Conservation (phyloP, 768 basidiomycete species). For the Mycena rosella region DNA sequence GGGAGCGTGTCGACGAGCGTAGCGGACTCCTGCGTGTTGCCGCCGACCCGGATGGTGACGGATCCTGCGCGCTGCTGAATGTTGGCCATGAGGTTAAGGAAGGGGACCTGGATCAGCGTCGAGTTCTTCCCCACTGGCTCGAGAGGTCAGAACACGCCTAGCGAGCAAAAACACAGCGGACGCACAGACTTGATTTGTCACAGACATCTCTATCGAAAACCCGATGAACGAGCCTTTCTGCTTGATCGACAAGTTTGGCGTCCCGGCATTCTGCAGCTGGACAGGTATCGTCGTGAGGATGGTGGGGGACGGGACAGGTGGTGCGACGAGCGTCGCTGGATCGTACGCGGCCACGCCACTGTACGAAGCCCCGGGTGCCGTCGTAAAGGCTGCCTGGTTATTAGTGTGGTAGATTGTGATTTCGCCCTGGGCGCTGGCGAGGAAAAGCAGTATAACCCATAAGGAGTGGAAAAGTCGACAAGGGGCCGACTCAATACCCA, state of each 20-base stretch:
- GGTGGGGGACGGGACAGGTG: constrained; percentile 62
- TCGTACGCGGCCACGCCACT: constrained; percentile 69
- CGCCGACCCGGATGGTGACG: constrained; percentile 77
- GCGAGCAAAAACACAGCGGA: constrained; percentile 21
- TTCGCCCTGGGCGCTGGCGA: not conserved
- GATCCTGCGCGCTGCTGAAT: constrained; percentile 73
- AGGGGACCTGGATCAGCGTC: constrained; percentile 67
- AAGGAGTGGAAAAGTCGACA: not conserved
- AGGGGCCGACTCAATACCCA: too few relatives aligned
- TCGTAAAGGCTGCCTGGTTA: not conserved
- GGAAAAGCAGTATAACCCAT: not conserved
- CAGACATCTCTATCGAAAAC: constrained; percentile 75
- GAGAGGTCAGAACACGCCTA: not conserved
- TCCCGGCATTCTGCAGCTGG: constrained; percentile 52
- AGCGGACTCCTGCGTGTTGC: constrained; percentile 84
- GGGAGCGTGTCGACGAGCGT: constrained; percentile 64
- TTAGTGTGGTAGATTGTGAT: not conserved
- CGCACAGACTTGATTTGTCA: constrained; percentile 69
- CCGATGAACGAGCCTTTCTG: constrained; percentile 62
- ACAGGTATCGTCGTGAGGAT: constrained; percentile 60
- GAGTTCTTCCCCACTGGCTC: not conserved
- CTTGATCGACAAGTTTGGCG: constrained; percentile 51
- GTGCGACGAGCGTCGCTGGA: constrained; percentile 61
- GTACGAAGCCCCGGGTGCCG: not conserved
- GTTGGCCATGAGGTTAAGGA: constrained; percentile 85